These are phyloP conservation scores for Populus hybrid DNA, from an alignment of 441 rosid genomes.

Conservation along the genomic window DNA sequence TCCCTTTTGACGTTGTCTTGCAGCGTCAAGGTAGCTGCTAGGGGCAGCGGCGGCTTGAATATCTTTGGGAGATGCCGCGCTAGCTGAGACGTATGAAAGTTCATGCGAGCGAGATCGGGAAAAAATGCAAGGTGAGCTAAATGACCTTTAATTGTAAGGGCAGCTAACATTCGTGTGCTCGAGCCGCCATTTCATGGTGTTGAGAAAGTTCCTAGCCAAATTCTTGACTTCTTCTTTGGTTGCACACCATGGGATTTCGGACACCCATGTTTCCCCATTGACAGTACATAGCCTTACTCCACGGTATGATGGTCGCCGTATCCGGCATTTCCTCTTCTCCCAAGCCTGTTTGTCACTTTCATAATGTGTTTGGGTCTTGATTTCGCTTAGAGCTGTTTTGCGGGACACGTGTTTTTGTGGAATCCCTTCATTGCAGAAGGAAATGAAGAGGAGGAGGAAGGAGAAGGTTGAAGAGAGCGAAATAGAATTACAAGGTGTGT, in stretches of 20 bases:
- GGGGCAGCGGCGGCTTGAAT: constrained; percentile 69
- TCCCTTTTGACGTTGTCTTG: constrained; percentile 8
- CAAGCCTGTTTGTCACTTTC: constrained; percentile 19
- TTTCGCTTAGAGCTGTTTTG: constrained; percentile 10
- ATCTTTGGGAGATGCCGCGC: constrained; percentile 44
- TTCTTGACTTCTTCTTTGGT: constrained; percentile 66
- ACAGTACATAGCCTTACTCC: constrained; percentile 78
- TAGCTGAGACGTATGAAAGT: constrained; percentile 53
- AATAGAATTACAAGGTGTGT: background rate
- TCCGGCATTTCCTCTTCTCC: constrained; percentile 12
- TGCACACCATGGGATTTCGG: constrained; percentile 77
- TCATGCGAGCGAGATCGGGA: constrained; percentile 42
- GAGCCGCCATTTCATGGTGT: constrained; percentile 81
- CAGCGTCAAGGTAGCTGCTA: constrained; percentile 48
- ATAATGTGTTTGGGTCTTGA: background rate
- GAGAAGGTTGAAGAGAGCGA: constrained; percentile 7
- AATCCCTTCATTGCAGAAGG: background rate
- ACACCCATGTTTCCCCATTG: constrained; percentile 93
- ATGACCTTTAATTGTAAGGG: constrained; percentile 55
- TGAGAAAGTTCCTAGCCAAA: constrained; percentile 75
- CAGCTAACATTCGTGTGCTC: constrained; percentile 88
- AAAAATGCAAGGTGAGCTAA: constrained; percentile 64
- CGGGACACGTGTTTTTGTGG: background rate
- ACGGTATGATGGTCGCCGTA: constrained; percentile 47
- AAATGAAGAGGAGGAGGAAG: background rate